These are phyloP conservation scores for Exophiala oligosperma DNA, from an alignment of 2,329 filamentous ascomycete species.

Conservation along the genomic window DNA sequence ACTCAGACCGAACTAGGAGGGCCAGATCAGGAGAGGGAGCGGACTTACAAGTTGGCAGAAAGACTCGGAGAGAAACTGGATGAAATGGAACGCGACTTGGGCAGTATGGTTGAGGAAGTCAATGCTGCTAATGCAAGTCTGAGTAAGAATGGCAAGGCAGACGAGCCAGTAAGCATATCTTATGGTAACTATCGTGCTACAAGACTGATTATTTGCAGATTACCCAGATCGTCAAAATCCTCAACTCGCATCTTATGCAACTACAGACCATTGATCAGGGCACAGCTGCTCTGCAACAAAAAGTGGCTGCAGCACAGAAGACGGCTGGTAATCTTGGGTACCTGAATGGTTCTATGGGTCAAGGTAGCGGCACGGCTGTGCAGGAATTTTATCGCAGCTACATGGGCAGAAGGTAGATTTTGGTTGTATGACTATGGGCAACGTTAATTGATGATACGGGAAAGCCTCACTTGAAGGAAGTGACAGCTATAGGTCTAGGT, in stretches of 20 bases:
- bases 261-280: conserved; percentile 92
- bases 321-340: conserved; percentile 48
- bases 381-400: conserved; percentile 92
- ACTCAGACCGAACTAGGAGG: conserved; percentile 71
- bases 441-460: neutral
- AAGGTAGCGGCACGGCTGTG: conserved; percentile 65
- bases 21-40: conserved; percentile 91
- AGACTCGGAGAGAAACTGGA: conserved; percentile 87
- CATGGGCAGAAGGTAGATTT: conserved; percentile 62
- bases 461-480: neutral
- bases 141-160: conserved; percentile 83
- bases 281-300: conserved; percentile 74
- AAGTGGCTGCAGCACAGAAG: conserved; percentile 81
- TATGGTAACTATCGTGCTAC: neutral
- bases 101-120: conserved; percentile 97
- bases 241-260: conserved; percentile 89
- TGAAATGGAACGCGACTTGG: conserved; percentile 88
- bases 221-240: conserved; percentile 90
- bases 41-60: conserved; percentile 92
- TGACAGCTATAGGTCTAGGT: neutral
- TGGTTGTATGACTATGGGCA: neutral
- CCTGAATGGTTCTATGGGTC: conserved; percentile 43
- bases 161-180: conserved; percentile 72
- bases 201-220: conserved; percentile 55
- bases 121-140: conserved; percentile 88